Evolutionary conservation across 2,329 filamentous ascomycete species (phyloP), one percentile per base, ranked within the genome.

Genomic region (Pyrenophora seminiperda): DNA sequence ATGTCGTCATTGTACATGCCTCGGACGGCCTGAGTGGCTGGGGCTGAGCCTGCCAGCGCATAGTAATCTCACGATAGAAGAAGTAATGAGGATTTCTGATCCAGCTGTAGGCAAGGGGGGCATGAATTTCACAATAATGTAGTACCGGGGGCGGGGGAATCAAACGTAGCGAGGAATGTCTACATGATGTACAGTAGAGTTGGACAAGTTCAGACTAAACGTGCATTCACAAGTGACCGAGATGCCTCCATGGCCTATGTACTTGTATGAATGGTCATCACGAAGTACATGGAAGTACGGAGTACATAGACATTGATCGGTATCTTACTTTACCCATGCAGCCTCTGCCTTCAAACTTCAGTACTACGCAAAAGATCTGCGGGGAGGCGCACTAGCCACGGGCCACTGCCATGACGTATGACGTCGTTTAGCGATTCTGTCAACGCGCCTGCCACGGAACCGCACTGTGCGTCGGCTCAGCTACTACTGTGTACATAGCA

Each of bases 1-100:
- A 54, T 61, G 53, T 30, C 58, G 58, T 61, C 58, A 61, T 61
- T 22, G 42, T 36, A 51, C 48, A 50, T 53, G 30, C 19, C 24
- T 31, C 33, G 38, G 37, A 41, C 31, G 34, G 14, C 29, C 39
- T 32, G 44, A 43, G 47, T 53, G 47, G 36, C 42, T 47, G 36
- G 47, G 47, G 17, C 14, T 39, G 32, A 18, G 36, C 14, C 48
- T 53, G 58, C 58, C 58, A 60, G 38, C 58, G 55, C 55, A 56
- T 20, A 34, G 30, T 24, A 44, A 48, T 41, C 17, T 52, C 50
- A 60, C 47, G 44, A 58, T 56, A 50, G 42, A 47, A 38, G 31
- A 30, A 41, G 36, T 18, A 3, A 20, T 20, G 39, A 40, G 19
- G 31, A 14, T 38, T 39, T 38, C 29, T n/a, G 19, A 32, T 41